Percentiles rank a stretch among this genome's conserved stretches.
Evolutionary conservation across 2,329 filamentous ascomycete species (phyloP).

Genomic region (Geosmithia morbida): DNA sequence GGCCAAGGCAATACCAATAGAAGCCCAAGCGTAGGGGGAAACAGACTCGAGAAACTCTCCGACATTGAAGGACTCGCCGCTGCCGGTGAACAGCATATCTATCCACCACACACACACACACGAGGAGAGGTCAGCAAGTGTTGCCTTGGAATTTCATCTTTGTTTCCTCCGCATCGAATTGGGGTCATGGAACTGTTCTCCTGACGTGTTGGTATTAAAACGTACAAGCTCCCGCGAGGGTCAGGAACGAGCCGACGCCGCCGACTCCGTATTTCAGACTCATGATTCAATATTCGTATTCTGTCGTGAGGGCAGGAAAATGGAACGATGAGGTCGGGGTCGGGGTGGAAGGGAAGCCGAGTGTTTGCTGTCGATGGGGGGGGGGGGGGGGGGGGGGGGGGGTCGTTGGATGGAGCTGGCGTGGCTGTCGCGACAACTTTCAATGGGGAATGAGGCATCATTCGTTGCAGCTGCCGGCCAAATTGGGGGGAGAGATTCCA

Average conservation of each 20-base stretch:
- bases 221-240: conserved; percentile 69
- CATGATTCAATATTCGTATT: conserved; percentile 33
- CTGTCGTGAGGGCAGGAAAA: background rate
- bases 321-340: background rate
- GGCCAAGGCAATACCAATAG: conserved; percentile 79
- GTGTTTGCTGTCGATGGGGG: background rate
- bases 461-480: background rate
- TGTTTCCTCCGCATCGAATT: background rate
- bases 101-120: too few species aligned
- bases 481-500: background rate
- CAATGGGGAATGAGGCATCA: background rate
- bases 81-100: conserved; percentile 99
- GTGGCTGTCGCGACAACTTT: background rate
- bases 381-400: too few species aligned
- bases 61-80: conserved; percentile 93
- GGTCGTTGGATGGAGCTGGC: background rate
- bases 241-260: conserved; percentile 51
- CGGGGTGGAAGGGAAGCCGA: background rate
- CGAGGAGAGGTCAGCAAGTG: conserved; percentile 4
- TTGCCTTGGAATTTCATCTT: background rate
- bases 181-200: background rate
- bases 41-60: conserved; percentile 89
- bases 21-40: conserved; percentile 89
- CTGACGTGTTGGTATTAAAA: background rate
- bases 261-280: conserved; percentile 58